A percentile compares a stretch with the other conserved stretches of the same genome.
phyloP scores from a whole-genome alignment of 768 basidiomycete genomes.

The Psilocybe subaeruginosa region DNA sequence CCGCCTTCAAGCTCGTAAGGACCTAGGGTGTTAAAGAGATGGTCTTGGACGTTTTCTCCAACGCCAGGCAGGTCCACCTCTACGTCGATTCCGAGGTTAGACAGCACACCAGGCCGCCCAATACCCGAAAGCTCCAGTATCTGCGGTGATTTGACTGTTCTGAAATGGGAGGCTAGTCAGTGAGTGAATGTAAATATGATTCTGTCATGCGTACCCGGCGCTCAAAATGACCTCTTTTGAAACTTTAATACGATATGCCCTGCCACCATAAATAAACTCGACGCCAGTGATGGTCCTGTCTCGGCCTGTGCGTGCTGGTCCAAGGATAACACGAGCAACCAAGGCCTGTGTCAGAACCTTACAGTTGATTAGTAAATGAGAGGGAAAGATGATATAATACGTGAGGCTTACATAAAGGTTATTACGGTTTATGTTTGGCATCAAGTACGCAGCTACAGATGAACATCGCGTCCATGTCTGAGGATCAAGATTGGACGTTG shows the following conservation, averaged over 20 bases:
- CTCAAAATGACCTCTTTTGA: conserved; percentile 3
- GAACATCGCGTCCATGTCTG: conserved; percentile 54
- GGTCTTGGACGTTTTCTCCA: conserved; percentile 46
- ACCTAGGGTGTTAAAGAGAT: background rate
- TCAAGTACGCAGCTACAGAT: conserved; percentile 7
- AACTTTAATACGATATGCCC: background rate
- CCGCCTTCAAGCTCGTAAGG: conserved; percentile 12
- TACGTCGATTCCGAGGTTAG: conserved; percentile 43
- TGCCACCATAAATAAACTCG: conserved; percentile 34
- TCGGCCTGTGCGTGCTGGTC: background rate
- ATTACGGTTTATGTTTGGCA: conserved; percentile 58
- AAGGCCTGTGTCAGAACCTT: conserved; percentile 26
- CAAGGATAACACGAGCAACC: conserved; percentile 12
- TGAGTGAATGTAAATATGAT: conserved; percentile 1
- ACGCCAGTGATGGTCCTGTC: conserved; percentile 31
- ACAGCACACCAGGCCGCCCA: conserved; percentile 51
- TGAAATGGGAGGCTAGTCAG: background rate
- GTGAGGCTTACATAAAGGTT: conserved; percentile 44
- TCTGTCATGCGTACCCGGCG: conserved; percentile 12
- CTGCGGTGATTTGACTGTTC: conserved; percentile 41
- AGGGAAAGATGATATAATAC: background rate
- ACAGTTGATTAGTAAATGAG: background rate
- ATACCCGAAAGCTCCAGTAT: conserved; percentile 59
- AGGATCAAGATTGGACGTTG: conserved; percentile 61
- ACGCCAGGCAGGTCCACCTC: conserved; percentile 57